These are phyloP conservation scores for Allium sativum DNA, from an alignment of 106 monocot genomes.

Conservation along the genomic window DNA sequence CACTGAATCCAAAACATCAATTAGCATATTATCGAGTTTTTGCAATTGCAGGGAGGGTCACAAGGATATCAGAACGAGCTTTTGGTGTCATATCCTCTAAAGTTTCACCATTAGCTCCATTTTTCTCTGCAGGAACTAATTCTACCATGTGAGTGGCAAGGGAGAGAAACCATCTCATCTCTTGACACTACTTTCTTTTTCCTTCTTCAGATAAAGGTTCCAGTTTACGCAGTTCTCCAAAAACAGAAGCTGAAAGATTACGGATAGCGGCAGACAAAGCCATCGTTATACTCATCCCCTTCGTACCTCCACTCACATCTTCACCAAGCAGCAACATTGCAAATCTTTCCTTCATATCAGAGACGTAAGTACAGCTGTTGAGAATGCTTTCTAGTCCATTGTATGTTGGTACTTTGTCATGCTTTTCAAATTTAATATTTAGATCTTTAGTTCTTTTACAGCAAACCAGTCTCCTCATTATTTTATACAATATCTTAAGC, in stretches of 20 bases:
- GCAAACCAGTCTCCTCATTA: constrained; percentile 50
- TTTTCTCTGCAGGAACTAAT: constrained; percentile 84
- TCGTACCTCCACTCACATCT: constrained; percentile 69
- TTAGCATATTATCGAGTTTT: constrained; percentile 88
- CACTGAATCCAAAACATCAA: constrained; percentile 89
- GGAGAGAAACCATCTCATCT: constrained; percentile 94
- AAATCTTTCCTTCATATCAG: constrained; percentile 84
- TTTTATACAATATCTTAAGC: neutral
- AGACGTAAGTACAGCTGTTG: constrained; percentile 51
- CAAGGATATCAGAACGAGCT: constrained; percentile 71
- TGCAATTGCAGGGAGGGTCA: constrained; percentile 81
- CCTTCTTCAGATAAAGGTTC: constrained; percentile 75
- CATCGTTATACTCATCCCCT: constrained; percentile 53
- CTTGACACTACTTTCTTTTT: constrained; percentile 72
- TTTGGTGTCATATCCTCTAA: constrained; percentile 96
- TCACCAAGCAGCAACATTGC: constrained; percentile 79
- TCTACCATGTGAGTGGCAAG: constrained; percentile 93
- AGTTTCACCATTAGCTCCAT: constrained; percentile 49
- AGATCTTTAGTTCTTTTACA: constrained; percentile 44
- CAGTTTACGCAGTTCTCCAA: constrained; percentile 87
- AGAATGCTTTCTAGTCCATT: constrained; percentile 75
- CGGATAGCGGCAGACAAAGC: constrained; percentile 82
- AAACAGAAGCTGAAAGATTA: constrained; percentile 64
- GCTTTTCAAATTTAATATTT: constrained; percentile 61
- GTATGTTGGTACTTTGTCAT: constrained; percentile 62